Evolutionary conservation across 495 filamentous ascomycete species (phyloP), one percentile per base, ranked within the genome.

Genomic region (Aspergillus taichungensis): DNA sequence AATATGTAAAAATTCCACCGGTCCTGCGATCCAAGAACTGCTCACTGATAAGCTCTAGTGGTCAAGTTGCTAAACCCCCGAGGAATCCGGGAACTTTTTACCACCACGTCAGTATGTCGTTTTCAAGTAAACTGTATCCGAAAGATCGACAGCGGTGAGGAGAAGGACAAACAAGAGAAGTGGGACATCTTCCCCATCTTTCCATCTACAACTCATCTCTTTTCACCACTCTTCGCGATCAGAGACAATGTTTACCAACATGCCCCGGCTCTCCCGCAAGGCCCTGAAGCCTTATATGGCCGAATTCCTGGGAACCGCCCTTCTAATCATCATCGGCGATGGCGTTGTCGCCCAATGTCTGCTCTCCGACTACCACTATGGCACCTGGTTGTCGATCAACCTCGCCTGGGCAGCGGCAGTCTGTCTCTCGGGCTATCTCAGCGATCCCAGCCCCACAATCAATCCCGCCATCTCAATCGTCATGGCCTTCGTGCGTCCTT

Each of bases 351-450:
- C 62, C 8, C 62, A 66, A 43, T 54, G 53, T 33, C 40, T 66
- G 30, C 51, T 66, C 13, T 66, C 62, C 28, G 57, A 66, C 35
- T 66, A 63, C 48, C 52, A 56, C 12, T 66, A 66, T 43, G 62
- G 62, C 39, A 66, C 62, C 47, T 66, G 62, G 62, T 35, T 66
- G 13, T 66, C 62, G 27, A 66, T 66, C 49, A 66, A 66, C 45
- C 31, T 66, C 6, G 57, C 62, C 32, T 66, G 62, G 62, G 62
- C 62, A 1, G 46, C 60, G n/a, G 56, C 62, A 0, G 62, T 66
- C 39, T 54, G 46, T 31, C 53, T 66, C 6, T 53, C 62, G 0
- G 53, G 56, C 38, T 66, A 60, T 32, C 18, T 66, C 9, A 49
- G 55, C 30, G 49, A 61, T 34, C 62, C 62, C 30, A 57, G 62